A percentile compares a stretch with the other conserved stretches of the same genome.
These are phyloP conservation scores for Calonectria ilicicola DNA, from an alignment of 2,329 filamentous ascomycete genomes.

Conservation along the genomic window DNA sequence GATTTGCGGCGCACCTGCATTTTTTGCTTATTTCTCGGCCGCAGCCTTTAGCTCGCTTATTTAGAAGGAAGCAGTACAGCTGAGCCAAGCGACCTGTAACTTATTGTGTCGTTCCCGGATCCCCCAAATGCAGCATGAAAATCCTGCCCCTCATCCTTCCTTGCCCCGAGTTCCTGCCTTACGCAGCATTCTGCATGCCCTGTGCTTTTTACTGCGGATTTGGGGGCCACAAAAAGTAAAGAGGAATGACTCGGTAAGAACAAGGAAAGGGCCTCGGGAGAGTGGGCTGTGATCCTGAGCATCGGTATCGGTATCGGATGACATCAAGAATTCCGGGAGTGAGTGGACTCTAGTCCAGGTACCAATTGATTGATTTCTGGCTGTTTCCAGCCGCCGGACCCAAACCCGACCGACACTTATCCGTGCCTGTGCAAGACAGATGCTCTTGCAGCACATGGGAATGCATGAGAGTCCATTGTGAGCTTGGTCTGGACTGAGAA, in stretches of 20 bases:
- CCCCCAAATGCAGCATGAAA: conserved; percentile 1
- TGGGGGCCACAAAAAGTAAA: neutral
- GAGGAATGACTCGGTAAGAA: conserved; percentile 12
- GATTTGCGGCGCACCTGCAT: neutral
- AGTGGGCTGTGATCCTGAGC: conserved; percentile 22
- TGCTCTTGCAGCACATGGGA: neutral
- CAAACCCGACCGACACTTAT: neutral
- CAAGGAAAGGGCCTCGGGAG: conserved; percentile 4
- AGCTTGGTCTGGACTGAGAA: neutral
- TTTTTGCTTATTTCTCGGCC: conserved; percentile 5
- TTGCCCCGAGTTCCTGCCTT: neutral
- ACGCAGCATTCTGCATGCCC: conserved; percentile 13
- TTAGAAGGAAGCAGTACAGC: neutral
- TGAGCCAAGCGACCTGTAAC: conserved; percentile 3
- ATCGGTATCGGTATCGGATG: conserved; percentile 7
- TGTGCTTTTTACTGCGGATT: conserved; percentile 6
- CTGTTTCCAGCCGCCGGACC: neutral
- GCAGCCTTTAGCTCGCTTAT: conserved; percentile 2
- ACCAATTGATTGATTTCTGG: neutral
- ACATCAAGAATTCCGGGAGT: no score
- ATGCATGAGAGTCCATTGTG: neutral
- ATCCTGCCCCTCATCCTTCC: conserved; percentile 4
- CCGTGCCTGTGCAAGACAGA: neutral
- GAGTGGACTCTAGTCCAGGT: neutral
- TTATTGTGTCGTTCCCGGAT: neutral